A percentile compares a stretch with the other conserved stretches of the same genome.
These are phyloP conservation scores for Chimonanthus praecox DNA, from an alignment of 164 flowering plant species.

Conservation along the genomic window DNA sequence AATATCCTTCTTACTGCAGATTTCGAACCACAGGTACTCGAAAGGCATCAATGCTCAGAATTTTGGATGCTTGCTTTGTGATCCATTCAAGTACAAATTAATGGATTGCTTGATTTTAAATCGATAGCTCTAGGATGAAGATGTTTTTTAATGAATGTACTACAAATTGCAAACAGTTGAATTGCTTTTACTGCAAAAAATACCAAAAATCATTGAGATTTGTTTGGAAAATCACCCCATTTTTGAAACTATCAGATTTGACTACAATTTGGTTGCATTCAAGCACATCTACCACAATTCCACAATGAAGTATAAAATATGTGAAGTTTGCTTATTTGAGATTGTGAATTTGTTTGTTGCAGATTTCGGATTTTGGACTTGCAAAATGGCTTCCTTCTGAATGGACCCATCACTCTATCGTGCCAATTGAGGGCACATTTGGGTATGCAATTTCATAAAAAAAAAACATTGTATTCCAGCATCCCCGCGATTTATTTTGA, in stretches of 20 bases:
- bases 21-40: constrained; percentile 77
- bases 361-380: constrained; percentile 95
- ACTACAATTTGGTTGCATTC: too few relatives aligned
- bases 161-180: too few relatives aligned
- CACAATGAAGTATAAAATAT: too few relatives aligned
- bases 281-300: too few relatives aligned
- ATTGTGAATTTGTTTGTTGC: neutral
- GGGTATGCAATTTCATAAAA: constrained; percentile 43
- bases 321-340: neutral
- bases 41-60: neutral
- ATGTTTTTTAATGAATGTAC: neutral
- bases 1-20: constrained; percentile 69
- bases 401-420: constrained; percentile 87
- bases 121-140: neutral
- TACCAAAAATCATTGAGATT: too few relatives aligned
- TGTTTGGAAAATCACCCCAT: too few relatives aligned
- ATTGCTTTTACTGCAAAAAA: too few relatives aligned
- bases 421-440: constrained; percentile 92
- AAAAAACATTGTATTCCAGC: too few relatives aligned
- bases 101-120: neutral
- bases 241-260: too few relatives aligned
- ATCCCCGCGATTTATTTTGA: neutral
- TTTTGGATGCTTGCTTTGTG: neutral
- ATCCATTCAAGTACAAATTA: neutral
- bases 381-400: constrained; percentile 98